Percentiles rank a stretch among this genome's conserved stretches.
These are phyloP conservation scores for Setaria viridis DNA, from an alignment of 202 grass and related monocot species.

Conservation along the genomic window DNA sequence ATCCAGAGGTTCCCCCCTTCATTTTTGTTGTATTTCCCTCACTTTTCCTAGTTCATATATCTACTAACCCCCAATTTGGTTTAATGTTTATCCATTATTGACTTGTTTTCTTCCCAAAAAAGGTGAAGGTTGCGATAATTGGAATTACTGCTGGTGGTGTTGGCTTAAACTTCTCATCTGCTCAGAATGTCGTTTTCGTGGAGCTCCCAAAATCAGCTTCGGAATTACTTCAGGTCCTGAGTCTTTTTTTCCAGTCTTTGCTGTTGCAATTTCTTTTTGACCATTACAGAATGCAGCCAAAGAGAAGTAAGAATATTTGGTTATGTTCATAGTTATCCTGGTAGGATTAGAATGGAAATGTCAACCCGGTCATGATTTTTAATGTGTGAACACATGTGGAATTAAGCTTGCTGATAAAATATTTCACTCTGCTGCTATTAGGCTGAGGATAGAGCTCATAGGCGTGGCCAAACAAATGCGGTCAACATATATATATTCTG, in stretches of 20 bases:
- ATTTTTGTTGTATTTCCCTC: slow-evolving; percentile 16
- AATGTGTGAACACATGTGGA: slow-evolving; percentile 22
- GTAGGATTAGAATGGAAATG: slow-evolving; percentile 32
- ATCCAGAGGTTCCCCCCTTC: slow-evolving; percentile 62
- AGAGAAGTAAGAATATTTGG: slow-evolving; percentile 20
- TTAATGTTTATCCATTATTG: slow-evolving; percentile 31
- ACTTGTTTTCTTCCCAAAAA: slow-evolving; percentile 45
- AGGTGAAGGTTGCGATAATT: slow-evolving; percentile 95
- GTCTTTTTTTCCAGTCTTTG: slow-evolving; percentile 12
- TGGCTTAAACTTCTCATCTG: slow-evolving; percentile 90
- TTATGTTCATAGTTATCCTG: slow-evolving; percentile 36
- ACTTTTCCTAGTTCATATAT: slow-evolving; percentile 29
- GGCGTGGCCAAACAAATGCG: slow-evolving; percentile 85
- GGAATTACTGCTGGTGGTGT: slow-evolving; percentile 93
- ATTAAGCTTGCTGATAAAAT: slow-evolving; percentile 31
- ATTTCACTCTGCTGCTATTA: slow-evolving; percentile 46
- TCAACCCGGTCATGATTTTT: slow-evolving; percentile 18
- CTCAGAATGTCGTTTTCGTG: slow-evolving; percentile 93
- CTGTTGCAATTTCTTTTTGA: slow-evolving; percentile 40
- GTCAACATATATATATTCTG: slow-evolving; percentile 99
- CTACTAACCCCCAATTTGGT: neutral
- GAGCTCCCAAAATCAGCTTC: slow-evolving; percentile 93
- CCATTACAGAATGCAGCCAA: neutral
- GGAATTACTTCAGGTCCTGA: slow-evolving; percentile 84
- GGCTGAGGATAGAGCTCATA: slow-evolving; percentile 98